These are phyloP conservation scores for Herpetospermum pedunculosum DNA, from an alignment of 306 rosid genomes.

Conservation along the genomic window DNA sequence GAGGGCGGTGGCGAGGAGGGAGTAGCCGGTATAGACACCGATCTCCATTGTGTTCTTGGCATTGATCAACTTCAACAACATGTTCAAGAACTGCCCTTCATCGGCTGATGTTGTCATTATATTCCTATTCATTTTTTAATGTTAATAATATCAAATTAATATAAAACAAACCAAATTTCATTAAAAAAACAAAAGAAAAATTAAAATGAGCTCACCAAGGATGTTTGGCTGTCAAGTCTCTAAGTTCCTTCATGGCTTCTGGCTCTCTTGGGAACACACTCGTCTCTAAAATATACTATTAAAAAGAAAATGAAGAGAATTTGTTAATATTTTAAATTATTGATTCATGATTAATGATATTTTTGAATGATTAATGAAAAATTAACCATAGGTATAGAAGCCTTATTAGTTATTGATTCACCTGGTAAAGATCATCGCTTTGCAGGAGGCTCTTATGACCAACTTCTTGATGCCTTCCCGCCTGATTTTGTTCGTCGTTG, in stretches of 20 bases:
- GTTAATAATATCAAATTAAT: background rate
- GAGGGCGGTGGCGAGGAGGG: slow-evolving; percentile 86
- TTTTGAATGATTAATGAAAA: no score
- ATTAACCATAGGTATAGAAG: no score
- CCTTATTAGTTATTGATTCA: background rate
- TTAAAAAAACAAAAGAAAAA: background rate
- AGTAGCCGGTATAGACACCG: slow-evolving; percentile 92
- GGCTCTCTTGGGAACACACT: slow-evolving; percentile 90
- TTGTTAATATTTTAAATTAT: background rate
- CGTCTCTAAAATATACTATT: slow-evolving; percentile 72
- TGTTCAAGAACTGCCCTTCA: slow-evolving; percentile 83
- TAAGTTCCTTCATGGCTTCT: slow-evolving; percentile 83
- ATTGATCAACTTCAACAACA: slow-evolving; percentile 82
- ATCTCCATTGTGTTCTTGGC: slow-evolving; percentile 96
- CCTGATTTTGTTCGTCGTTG: slow-evolving; percentile 20
- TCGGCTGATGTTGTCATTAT: slow-evolving; percentile 91
- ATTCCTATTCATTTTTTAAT: slow-evolving; percentile 45
- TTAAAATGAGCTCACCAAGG: slow-evolving; percentile 34
- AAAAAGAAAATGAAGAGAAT: slow-evolving; percentile 2
- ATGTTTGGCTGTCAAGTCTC: slow-evolving; percentile 85
- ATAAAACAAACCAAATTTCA: background rate
- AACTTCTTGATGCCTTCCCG: slow-evolving; percentile 72
- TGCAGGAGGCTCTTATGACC: slow-evolving; percentile 93
- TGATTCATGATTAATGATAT: no score
- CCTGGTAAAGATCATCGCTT: slow-evolving; percentile 86